Evolutionary conservation across 768 basidiomycete genomes (phyloP).

Genomic region (Tulasnella sp.): DNA sequence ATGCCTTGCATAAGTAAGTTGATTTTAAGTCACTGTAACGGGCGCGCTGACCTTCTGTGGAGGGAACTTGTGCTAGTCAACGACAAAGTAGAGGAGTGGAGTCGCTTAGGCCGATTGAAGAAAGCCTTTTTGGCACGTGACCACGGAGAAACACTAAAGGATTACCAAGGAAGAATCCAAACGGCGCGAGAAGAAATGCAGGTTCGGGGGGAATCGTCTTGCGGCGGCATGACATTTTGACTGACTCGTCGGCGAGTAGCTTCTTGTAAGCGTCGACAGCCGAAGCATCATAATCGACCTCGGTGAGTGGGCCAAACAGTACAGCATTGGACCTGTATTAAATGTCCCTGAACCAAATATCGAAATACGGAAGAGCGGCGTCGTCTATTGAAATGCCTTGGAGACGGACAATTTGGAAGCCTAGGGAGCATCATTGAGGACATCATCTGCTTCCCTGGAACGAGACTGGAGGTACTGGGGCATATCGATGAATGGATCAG

Average conservation of each 20-base stretch:
- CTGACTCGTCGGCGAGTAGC: not conserved
- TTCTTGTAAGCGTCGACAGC: not conserved
- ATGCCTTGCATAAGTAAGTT: not conserved
- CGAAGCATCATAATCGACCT: not conserved
- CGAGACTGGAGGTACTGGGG: not conserved
- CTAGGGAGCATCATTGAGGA: not conserved
- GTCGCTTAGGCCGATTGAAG: not conserved
- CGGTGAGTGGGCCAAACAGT: not conserved
- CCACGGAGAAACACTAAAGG: not conserved
- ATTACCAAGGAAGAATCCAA: not conserved
- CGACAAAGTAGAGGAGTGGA: not conserved
- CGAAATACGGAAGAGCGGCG: not conserved
- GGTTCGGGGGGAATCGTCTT: not conserved
- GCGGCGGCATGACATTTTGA: not conserved
- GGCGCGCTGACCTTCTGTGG: not conserved
- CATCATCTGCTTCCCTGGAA: not conserved
- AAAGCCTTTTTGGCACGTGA: not conserved
- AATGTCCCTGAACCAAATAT: not conserved
- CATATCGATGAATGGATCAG: not conserved
- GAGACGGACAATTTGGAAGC: not conserved
- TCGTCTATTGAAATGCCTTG: not conserved
- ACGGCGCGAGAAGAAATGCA: not conserved
- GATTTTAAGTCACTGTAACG: not conserved
- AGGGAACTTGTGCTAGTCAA: not conserved
- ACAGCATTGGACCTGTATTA: not conserved